Evolutionary conservation across 805 yeast species (phyloP).

Genomic region (Groenewaldozyma salmanticensis): DNA sequence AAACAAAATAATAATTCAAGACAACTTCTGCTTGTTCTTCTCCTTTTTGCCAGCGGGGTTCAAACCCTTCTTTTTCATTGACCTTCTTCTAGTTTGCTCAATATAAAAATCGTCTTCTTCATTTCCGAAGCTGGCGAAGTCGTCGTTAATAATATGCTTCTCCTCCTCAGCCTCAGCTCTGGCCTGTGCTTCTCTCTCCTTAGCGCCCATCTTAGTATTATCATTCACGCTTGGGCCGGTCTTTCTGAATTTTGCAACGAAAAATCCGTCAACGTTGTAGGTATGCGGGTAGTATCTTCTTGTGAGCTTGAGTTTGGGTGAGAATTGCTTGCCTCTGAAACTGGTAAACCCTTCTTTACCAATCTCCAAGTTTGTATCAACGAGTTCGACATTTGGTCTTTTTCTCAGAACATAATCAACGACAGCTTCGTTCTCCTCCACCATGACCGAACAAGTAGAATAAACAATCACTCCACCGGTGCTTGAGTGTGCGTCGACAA

Average conservation of each 20-base stretch:
- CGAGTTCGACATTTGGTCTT: constrained; percentile 91
- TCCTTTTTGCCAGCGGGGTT: constrained; percentile 19
- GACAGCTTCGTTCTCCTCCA: constrained; percentile 96
- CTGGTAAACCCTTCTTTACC: constrained; percentile 95
- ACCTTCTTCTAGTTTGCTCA: constrained; percentile 38
- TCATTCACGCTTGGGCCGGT: constrained; percentile 79
- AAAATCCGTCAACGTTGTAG: constrained; percentile 97
- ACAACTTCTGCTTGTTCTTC: background rate
- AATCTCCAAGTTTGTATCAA: constrained; percentile 82
- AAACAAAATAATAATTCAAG: too few species aligned
- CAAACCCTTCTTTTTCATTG: constrained; percentile 26
- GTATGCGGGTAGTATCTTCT: constrained; percentile 98
- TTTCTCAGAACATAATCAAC: constrained; percentile 96
- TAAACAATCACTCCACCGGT: constrained; percentile 93
- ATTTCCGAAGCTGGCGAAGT: constrained; percentile 74
- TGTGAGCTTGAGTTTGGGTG: constrained; percentile 65
- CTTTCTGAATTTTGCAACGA: constrained; percentile 92
- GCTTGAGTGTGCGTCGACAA: constrained; percentile 85
- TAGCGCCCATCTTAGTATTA: constrained; percentile 76
- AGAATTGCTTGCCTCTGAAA: constrained; percentile 86
- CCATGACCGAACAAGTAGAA: constrained; percentile 97
- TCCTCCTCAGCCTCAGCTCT: constrained; percentile 64
- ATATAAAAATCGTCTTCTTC: constrained; percentile 68
- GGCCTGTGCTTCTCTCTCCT: constrained; percentile 74
- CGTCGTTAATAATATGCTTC: constrained; percentile 75